A percentile compares a stretch with the other conserved stretches of the same genome.
Evolutionary conservation across 2,329 filamentous ascomycete species (phyloP).

Genomic region (Trematosphaeria pertusa): DNA sequence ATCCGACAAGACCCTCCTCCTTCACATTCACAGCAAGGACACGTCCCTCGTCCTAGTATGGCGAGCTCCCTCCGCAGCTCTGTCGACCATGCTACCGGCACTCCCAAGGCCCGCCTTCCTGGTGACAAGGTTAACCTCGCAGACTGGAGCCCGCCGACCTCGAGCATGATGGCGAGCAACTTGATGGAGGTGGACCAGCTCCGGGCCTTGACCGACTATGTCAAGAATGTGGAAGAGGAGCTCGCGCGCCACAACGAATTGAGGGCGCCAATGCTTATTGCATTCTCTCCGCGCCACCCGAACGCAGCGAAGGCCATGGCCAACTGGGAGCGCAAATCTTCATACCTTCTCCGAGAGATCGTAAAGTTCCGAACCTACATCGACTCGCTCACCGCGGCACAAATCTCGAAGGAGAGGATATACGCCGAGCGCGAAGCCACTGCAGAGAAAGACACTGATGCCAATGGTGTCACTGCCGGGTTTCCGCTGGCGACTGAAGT

Average conservation of each 20-base stretch:
- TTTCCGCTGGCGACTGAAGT: conserved; percentile 24
- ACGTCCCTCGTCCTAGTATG: conserved; percentile 59
- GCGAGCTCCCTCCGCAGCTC: conserved; percentile 68
- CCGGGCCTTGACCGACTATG: conserved; percentile 75
- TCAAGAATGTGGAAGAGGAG: conserved; percentile 84
- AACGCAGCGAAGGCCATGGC: conserved; percentile 86
- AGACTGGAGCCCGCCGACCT: conserved; percentile 88
- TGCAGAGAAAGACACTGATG: conserved; percentile 24
- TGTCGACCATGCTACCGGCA: conserved; percentile 62
- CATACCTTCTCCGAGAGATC: conserved; percentile 89
- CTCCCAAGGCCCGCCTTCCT: conserved; percentile 71
- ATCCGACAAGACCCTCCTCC: conserved; percentile 50
- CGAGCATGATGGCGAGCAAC: conserved; percentile 86
- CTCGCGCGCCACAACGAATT: conserved; percentile 87
- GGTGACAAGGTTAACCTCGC: conserved; percentile 84
- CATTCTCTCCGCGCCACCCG: conserved; percentile 84
- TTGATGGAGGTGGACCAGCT: conserved; percentile 83
- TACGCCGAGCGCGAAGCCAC: conserved; percentile 55
- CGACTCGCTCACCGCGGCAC: conserved; percentile 78
- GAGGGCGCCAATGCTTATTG: conserved; percentile 83
- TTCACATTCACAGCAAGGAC: conserved; percentile 38
- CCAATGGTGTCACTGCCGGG: conserved; percentile 16
- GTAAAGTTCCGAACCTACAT: conserved; percentile 98
- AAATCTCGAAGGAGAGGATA: conserved; percentile 73
- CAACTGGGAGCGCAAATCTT: conserved; percentile 97